Evolutionary conservation across 2,329 filamentous ascomycete genomes (phyloP).

Genomic region (Exutisphaerella laricina): DNA sequence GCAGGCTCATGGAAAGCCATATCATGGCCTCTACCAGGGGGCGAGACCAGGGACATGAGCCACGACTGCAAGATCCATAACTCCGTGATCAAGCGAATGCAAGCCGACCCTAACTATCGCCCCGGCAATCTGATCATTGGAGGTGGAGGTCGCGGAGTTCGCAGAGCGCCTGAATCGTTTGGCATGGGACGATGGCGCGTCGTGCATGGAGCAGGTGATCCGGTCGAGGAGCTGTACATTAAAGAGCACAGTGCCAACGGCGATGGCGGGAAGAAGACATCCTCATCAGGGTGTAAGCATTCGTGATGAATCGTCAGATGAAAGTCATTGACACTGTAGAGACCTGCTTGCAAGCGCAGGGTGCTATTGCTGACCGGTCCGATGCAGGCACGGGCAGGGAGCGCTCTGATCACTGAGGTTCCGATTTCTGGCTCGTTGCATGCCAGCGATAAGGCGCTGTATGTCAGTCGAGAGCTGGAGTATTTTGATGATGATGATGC

Average conservation of each 20-base stretch:
- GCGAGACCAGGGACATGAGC: conserved; percentile 73
- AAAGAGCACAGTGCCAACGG: neutral
- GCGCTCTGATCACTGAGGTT: no score
- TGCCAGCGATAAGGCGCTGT: no score
- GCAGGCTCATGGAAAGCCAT: conserved; percentile 69
- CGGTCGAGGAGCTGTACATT: conserved; percentile 1
- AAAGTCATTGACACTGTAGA: no score
- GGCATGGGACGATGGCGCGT: conserved; percentile 69
- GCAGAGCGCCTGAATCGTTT: conserved; percentile 53
- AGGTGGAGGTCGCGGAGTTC: conserved; percentile 66
- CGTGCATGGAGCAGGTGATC: conserved; percentile 2
- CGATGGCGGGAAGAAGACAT: no score
- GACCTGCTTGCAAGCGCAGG: no score
- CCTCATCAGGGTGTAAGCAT: no score
- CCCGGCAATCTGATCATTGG: conserved; percentile 77
- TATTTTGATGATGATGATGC: no score
- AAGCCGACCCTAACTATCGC: conserved; percentile 57
- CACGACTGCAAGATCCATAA: conserved; percentile 64
- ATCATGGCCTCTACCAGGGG: conserved; percentile 70
- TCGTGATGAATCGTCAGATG: no score
- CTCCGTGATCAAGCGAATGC: conserved; percentile 68
- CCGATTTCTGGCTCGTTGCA: no score
- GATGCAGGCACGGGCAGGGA: no score
- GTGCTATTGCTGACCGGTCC: no score
- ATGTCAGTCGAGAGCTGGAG: no score